Evolutionary conservation across 2,329 filamentous ascomycete genomes (phyloP).

Genomic region (Hypoxylon sp.): DNA sequence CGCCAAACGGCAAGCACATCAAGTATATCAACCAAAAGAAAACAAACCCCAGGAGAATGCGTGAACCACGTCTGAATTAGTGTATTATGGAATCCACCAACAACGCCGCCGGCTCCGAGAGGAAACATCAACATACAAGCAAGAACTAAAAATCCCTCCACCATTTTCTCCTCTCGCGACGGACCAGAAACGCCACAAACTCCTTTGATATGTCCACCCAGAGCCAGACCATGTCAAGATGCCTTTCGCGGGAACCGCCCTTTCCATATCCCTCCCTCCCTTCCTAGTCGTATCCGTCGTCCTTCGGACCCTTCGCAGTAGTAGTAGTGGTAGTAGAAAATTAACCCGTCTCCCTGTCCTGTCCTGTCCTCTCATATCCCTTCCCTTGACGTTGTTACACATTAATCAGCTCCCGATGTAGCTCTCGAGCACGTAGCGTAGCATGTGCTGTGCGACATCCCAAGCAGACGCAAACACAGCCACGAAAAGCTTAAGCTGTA

Average conservation of each 20-base stretch:
- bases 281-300: not conserved
- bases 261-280: constrained; percentile 1
- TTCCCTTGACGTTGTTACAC: not conserved
- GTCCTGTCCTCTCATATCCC: not conserved
- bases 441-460: not conserved
- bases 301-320: not conserved
- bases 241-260: not conserved
- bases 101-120: not conserved
- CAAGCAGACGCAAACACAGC: not conserved
- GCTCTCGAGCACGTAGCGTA: not conserved
- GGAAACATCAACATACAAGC: not conserved
- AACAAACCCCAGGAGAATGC: not conserved
- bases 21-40: too few relatives aligned
- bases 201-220: not conserved
- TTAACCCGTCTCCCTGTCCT: not conserved
- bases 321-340: too few relatives aligned
- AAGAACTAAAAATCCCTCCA: not conserved
- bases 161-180: constrained; percentile 5
- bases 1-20: too few relatives aligned
- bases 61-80: not conserved
- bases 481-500: not conserved
- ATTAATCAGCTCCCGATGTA: constrained; percentile 12
- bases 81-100: not conserved
- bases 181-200: not conserved
- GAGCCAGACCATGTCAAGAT: not conserved